Conservation (phyloP, 129 eudicot genomes). For the Arctium minus region DNA sequence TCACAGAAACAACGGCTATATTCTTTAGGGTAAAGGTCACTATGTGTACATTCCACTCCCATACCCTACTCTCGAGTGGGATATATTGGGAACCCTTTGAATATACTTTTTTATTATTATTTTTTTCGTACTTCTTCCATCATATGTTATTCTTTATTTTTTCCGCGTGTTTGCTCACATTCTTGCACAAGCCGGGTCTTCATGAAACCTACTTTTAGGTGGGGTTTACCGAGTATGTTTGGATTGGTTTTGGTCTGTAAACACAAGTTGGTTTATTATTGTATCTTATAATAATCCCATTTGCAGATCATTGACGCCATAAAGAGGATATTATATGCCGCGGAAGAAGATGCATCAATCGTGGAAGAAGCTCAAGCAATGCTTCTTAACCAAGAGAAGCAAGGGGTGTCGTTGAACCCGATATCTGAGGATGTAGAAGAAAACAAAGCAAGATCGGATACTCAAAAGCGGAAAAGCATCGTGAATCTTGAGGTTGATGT, state of each 20-base stretch:
- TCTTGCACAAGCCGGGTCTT: neutral
- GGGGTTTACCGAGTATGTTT: neutral
- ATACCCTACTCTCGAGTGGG: neutral
- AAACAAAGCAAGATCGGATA: conserved; percentile 25
- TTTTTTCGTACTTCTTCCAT: neutral
- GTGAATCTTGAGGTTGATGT: conserved; percentile 64
- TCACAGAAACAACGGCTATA: neutral
- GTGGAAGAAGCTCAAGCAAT: conserved; percentile 80
- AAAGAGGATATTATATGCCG: conserved; percentile 77
- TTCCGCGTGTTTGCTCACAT: no score
- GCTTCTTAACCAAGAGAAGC: conserved; percentile 46
- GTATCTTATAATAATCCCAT: neutral
- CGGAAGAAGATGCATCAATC: conserved; percentile 75
- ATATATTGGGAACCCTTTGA: no score
- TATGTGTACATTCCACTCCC: neutral
- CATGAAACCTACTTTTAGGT: neutral
- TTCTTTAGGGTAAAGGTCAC: neutral
- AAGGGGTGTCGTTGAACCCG: conserved; percentile 32
- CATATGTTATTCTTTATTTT: no score
- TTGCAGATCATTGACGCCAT: conserved; percentile 68
- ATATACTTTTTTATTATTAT: no score
- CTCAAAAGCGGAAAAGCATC: conserved; percentile 74
- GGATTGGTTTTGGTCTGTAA: neutral
- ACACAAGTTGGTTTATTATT: neutral
- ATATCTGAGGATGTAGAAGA: conserved; percentile 45